Conservation (phyloP, 2,329 filamentous ascomycete species). For the Exophiala sp. region DNA sequence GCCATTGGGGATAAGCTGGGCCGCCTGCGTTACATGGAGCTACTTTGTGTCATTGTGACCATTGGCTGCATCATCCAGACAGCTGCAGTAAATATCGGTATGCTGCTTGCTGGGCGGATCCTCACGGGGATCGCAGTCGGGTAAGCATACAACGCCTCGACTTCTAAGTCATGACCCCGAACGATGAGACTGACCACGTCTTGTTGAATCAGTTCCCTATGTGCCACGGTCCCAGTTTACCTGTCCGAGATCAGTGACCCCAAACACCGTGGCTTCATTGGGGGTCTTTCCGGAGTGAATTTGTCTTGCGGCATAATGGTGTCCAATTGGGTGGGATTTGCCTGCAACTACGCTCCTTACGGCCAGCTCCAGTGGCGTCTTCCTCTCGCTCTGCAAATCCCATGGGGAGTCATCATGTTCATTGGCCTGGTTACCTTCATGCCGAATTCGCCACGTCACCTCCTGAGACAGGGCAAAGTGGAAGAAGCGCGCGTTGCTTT, state of each 20-base stretch:
- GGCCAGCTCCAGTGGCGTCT: constrained; percentile 73
- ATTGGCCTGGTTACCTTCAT: constrained; percentile 69
- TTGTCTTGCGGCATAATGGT: constrained; percentile 75
- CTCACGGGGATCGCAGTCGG: constrained; percentile 74
- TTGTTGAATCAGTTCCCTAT: constrained; percentile 1
- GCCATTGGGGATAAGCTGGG: constrained; percentile 52
- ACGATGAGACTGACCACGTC: neutral
- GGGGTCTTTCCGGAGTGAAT: constrained; percentile 80
- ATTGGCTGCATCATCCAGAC: constrained; percentile 67
- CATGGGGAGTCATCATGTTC: constrained; percentile 70
- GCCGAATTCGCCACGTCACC: constrained; percentile 82
- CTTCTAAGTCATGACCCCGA: neutral
- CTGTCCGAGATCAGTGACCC: constrained; percentile 43
- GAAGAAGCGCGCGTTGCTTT: constrained; percentile 62
- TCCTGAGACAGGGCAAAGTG: constrained; percentile 70
- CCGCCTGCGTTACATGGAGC: constrained; percentile 46
- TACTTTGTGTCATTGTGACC: constrained; percentile 67
- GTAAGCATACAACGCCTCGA: constrained; percentile 83
- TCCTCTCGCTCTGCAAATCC: constrained; percentile 73
- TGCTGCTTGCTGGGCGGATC: constrained; percentile 69
- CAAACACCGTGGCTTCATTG: constrained; percentile 69
- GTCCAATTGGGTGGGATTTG: constrained; percentile 71
- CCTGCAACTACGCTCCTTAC: constrained; percentile 58
- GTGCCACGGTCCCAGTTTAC: constrained; percentile 23
- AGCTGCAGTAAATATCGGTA: constrained; percentile 51